Percentiles rank a stretch among this genome's conserved stretches.
Conservation (phyloP, 1,284 basidiomycete species). For the Xanthoconium separans region DNA sequence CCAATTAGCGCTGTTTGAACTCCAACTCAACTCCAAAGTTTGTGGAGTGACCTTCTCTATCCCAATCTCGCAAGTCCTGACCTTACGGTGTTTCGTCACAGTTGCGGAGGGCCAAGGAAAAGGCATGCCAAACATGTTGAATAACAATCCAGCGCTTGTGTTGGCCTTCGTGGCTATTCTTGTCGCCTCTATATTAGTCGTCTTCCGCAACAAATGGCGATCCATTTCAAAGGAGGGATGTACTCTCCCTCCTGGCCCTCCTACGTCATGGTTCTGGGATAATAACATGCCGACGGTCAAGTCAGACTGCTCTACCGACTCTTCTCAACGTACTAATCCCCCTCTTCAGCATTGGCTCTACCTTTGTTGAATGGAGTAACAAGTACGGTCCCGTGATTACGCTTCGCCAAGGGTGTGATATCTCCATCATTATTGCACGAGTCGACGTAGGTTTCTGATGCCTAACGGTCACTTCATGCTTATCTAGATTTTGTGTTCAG, state of each 20-base stretch:
- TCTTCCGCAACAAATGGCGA: conserved; percentile 1
- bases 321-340: neutral
- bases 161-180: neutral
- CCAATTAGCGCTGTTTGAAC: too few species aligned
- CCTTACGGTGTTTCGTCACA: too few species aligned
- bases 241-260: conserved; percentile 29
- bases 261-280: conserved; percentile 21
- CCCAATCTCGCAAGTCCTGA: too few species aligned
- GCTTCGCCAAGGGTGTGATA: conserved; percentile 28
- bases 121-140: neutral
- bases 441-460: conserved; percentile 26
- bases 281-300: conserved; percentile 17
- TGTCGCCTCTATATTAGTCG: neutral
- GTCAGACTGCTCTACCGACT: conserved; percentile 8
- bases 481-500: conserved; percentile 9
- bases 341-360: conserved; percentile 15
- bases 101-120: too few species aligned
- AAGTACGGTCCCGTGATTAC: conserved; percentile 37
- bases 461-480: neutral
- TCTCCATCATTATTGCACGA: conserved; percentile 31
- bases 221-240: conserved; percentile 7
- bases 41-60: too few species aligned
- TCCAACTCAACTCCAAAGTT: too few species aligned
- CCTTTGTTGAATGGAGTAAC: conserved; percentile 27
- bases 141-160: neutral